These are phyloP conservation scores for Epichloe aotearoae DNA, from an alignment of 2,329 filamentous ascomycete genomes.

Conservation along the genomic window DNA sequence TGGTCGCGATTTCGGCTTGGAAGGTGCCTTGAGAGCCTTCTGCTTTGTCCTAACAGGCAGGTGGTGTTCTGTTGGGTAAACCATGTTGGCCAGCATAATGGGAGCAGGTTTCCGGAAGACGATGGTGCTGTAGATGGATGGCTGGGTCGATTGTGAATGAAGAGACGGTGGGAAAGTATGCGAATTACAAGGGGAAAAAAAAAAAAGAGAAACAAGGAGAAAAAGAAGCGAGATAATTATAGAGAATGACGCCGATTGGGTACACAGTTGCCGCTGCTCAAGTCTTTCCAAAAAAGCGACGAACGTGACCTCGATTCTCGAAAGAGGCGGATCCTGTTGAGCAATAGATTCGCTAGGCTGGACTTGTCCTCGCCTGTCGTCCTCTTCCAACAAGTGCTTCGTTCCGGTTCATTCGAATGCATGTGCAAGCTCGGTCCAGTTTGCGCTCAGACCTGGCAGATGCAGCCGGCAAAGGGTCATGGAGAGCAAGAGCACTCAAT, in stretches of 20 bases:
- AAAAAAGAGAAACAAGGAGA: neutral
- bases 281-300: neutral
- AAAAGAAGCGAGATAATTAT: neutral
- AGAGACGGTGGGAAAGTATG: neutral
- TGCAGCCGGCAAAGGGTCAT: neutral
- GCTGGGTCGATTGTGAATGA: neutral
- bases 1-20: constrained; percentile 7
- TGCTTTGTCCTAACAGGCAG: constrained; percentile 1
- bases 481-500: neutral
- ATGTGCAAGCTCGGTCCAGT: constrained; percentile 1
- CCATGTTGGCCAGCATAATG: constrained; percentile 7
- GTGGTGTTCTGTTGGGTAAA: constrained; percentile 3
- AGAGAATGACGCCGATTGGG: neutral
- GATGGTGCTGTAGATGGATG: neutral
- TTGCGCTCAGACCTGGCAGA: constrained; percentile 1
- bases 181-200: neutral
- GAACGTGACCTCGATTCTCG: neutral
- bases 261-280: neutral
- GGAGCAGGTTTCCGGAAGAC: neutral
- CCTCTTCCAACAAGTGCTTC: neutral
- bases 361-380: neutral
- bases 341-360: neutral
- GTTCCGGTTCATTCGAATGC: neutral
- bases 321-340: neutral
- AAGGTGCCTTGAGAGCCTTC: neutral